phyloP scores from a whole-genome alignment of 2,329 filamentous ascomycete genomes.

The Pyricularia grisea region DNA sequence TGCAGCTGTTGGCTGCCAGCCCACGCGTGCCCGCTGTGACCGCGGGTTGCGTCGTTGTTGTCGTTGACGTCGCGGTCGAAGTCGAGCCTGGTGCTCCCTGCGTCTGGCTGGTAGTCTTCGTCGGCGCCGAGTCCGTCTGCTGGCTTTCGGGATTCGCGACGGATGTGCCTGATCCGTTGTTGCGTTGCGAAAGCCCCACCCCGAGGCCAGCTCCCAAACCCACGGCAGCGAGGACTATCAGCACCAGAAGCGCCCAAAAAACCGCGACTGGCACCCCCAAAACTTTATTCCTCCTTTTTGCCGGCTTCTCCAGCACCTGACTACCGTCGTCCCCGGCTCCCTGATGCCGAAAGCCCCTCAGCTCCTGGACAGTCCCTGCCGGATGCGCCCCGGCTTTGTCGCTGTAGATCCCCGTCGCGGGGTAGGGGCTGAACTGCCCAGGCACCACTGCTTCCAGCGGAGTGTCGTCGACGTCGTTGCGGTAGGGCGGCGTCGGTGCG shows the following conservation, averaged over 20 bases:
- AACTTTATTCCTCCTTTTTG: background rate
- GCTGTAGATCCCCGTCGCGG: background rate
- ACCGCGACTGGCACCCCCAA: background rate
- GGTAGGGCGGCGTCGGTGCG: background rate
- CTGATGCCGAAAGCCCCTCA: background rate
- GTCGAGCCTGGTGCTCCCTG: background rate
- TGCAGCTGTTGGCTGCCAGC: background rate
- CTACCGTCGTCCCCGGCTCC: background rate
- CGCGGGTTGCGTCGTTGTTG: background rate
- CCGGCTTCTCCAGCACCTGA: background rate
- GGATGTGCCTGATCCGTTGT: background rate
- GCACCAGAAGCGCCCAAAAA: background rate
- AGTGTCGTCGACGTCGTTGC: background rate
- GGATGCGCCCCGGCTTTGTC: background rate
- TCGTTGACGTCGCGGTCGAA: background rate
- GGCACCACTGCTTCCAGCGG: background rate
- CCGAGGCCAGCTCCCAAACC: background rate
- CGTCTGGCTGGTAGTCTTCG: background rate
- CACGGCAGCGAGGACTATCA: background rate
- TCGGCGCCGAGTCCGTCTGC: background rate
- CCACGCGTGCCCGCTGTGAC: constrained; percentile 1
- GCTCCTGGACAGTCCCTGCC: background rate
- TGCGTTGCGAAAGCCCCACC: background rate
- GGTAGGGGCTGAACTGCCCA: background rate
- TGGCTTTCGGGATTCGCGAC: background rate